Conservation (phyloP, 148 eudicot genomes). For the Camellia lanceoleosa region DNA sequence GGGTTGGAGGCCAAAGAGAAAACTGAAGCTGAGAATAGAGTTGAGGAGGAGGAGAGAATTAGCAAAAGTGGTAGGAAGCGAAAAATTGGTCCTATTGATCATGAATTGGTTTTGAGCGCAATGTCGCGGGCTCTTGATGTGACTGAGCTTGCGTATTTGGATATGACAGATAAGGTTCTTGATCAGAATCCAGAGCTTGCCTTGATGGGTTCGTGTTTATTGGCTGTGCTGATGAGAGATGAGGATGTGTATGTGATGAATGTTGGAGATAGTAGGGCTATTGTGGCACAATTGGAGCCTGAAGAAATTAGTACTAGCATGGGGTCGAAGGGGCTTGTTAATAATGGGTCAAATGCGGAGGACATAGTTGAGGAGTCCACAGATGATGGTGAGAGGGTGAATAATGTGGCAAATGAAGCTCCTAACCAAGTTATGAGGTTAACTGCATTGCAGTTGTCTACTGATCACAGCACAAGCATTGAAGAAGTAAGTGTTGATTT, state of each 20-base stretch:
- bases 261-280: slow-evolving; percentile 96
- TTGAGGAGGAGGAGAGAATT: slow-evolving; percentile 38
- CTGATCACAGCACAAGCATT: slow-evolving; percentile 95
- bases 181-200: slow-evolving; percentile 98
- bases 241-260: slow-evolving; percentile 99
- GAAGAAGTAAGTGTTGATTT: slow-evolving; percentile 66
- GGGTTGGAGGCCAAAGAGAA: slow-evolving; percentile 60
- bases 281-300: slow-evolving; percentile 71
- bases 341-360: slow-evolving; percentile 42
- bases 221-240: slow-evolving; percentile 92
- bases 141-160: slow-evolving; percentile 79
- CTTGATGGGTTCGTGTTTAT: slow-evolving; percentile 98
- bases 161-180: slow-evolving; percentile 92
- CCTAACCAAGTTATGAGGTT: slow-evolving; percentile 46
- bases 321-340: slow-evolving; percentile 28
- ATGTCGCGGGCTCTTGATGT: slow-evolving; percentile 73
- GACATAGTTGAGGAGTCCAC: slow-evolving; percentile 69
- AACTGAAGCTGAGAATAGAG: slow-evolving; percentile 34
- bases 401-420: slow-evolving; percentile 37
- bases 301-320: slow-evolving; percentile 37
- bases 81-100: slow-evolving; percentile 77
- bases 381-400: slow-evolving; percentile 33
- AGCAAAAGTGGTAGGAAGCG: slow-evolving; percentile 49
- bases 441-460: slow-evolving; percentile 86
- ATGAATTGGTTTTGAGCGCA: slow-evolving; percentile 74